Base-by-base conservation (phyloP, 345 rosid species). In the Psidium friedrichsthalianum region DNA sequence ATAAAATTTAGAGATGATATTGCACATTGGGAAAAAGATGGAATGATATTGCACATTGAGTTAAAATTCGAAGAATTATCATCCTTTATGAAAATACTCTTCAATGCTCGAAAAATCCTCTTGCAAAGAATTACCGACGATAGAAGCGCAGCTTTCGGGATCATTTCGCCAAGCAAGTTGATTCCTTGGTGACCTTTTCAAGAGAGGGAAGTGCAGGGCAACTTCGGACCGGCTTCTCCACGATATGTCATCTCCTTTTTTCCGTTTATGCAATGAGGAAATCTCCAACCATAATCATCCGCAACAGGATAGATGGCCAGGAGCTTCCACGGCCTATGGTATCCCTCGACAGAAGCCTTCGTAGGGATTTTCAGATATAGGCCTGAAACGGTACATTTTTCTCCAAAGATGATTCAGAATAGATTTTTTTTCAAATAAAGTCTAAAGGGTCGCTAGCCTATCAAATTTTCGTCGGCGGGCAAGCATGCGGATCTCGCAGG, bases 1-100 rank as follows among this genome's bases (percentile, higher is more conserved):
- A 27, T 27, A 29, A 61, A 27, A 8, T 61, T n/a, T 3, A 29
- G 20, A 29, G 10, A 61, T 32, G 40, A 29, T 61, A 61, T 61
- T 0, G 21, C 40, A 27, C 7, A 0, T n/a, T 3, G 8, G 16
- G 2, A 1, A 27, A 61, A 61, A 61, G 0, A 14, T 61, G 2
- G 10, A 5, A 1, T 1, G 21, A 61, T 3, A 29, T 15, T 61
- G 8, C 0, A 4, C 3, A 15, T 29, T 29, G 74, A 61, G 56
- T 6, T 5, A 29, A 61, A 61, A 15, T 15, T 14, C 16, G 16
- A 3, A 6, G 22, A 54, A 18, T 54, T 18, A 54, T 54, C 18
- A 54, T 54, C 24, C 22, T 22, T 22, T 22, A 22, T 12, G 22
- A 3, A 3, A 8, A 56, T 8, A 22, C 9, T 22, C 1, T 21